Conservation (phyloP, 2,329 filamentous ascomycete genomes). For the Aschersonia sp. region DNA sequence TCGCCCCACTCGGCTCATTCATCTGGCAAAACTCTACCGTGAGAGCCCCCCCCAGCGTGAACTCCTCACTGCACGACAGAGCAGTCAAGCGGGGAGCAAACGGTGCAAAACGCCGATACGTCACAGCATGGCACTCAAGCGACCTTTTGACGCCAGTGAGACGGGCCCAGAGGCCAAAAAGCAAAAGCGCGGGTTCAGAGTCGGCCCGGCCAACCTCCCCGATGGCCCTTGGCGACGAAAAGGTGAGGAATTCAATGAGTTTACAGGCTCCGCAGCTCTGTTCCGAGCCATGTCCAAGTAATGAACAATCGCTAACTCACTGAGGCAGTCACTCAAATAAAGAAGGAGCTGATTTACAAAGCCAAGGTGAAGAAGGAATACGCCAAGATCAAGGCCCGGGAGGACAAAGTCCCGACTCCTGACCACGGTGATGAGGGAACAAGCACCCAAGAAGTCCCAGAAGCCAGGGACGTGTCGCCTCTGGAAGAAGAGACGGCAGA, state of each 20-base stretch:
- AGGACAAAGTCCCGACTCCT: constrained; percentile 14
- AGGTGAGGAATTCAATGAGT: constrained; percentile 18
- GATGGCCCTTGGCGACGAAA: constrained; percentile 83
- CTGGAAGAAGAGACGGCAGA: constrained; percentile 9
- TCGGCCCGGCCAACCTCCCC: constrained; percentile 81
- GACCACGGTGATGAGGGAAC: constrained; percentile 6
- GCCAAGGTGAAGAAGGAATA: constrained; percentile 90
- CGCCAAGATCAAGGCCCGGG: constrained; percentile 60
- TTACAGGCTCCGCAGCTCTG: too few relatives aligned
- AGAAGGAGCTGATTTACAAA: constrained; percentile 76
- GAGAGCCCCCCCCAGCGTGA: too few relatives aligned
- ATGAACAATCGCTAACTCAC: background rate
- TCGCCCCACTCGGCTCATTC: too few relatives aligned
- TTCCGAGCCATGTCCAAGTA: background rate
- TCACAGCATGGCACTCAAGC: constrained; percentile 17
- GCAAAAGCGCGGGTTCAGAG: constrained; percentile 58
- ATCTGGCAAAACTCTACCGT: too few relatives aligned
- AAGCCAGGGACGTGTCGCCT: constrained; percentile 1
- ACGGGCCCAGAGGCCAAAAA: constrained; percentile 30
- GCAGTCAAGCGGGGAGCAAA: background rate
- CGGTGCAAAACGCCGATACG: background rate
- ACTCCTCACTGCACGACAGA: too few relatives aligned
- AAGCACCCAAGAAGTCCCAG: constrained; percentile 5
- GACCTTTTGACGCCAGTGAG: constrained; percentile 13
- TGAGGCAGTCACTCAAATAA: constrained; percentile 66